Conservation (phyloP, 1,284 basidiomycete genomes). For the Papiliotrema terrestris region DNA sequence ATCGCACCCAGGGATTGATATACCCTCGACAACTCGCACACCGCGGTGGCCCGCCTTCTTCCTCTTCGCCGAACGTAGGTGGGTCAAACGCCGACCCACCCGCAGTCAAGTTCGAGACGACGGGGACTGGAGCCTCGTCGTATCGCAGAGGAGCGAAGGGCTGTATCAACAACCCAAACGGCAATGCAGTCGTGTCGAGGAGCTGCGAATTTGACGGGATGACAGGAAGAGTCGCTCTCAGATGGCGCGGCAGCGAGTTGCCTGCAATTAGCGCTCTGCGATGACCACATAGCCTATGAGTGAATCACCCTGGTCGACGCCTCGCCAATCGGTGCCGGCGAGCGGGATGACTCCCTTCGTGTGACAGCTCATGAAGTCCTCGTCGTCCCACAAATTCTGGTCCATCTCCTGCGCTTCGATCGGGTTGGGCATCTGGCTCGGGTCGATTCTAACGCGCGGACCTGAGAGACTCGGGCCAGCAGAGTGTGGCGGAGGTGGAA, state of each 20-base stretch:
- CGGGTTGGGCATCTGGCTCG: conserved; percentile 86
- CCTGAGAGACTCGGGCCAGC: conserved; percentile 67
- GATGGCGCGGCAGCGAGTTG: conserved; percentile 65
- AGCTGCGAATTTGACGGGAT: conserved; percentile 78
- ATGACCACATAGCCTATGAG: background rate
- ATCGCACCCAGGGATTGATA: conserved; percentile 91
- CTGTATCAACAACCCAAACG: conserved; percentile 80
- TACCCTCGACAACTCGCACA: conserved; percentile 86
- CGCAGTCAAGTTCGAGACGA: conserved; percentile 56
- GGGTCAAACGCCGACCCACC: conserved; percentile 53
- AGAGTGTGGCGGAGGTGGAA: conserved; percentile 76
- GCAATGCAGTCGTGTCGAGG: conserved; percentile 76
- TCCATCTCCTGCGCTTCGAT: conserved; percentile 80
- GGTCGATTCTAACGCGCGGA: conserved; percentile 75
- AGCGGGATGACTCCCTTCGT: conserved; percentile 73
- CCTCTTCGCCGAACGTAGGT: conserved; percentile 67
- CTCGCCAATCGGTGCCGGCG: conserved; percentile 79
- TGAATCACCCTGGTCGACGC: conserved; percentile 82
- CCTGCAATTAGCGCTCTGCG: conserved; percentile 45
- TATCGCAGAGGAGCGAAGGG: conserved; percentile 81
- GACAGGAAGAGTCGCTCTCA: conserved; percentile 64
- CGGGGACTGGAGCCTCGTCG: conserved; percentile 76
- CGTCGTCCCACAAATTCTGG: conserved; percentile 74
- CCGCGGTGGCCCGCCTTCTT: conserved; percentile 68
- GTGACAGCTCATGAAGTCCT: conserved; percentile 70